Conservation (phyloP, 192 early-diverging fungal species). For the Backusella circina region DNA sequence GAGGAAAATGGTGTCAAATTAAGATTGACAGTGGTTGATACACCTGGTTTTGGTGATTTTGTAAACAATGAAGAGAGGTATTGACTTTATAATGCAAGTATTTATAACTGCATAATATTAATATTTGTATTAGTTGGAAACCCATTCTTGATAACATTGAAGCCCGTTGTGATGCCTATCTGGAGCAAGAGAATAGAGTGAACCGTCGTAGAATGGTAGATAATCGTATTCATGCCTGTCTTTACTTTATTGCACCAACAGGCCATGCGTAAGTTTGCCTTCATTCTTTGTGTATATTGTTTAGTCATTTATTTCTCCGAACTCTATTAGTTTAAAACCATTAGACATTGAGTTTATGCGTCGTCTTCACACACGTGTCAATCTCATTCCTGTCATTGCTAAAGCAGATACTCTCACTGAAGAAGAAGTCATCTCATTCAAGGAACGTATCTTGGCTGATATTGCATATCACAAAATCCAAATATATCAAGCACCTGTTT, state of each 20-base stretch:
- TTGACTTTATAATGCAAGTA: not conserved
- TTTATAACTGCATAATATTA: no score
- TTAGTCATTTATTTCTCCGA: not conserved
- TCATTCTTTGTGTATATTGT: not conserved
- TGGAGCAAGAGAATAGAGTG: slow-evolving; percentile 90
- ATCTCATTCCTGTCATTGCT: slow-evolving; percentile 86
- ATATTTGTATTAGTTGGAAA: slow-evolving; percentile 98
- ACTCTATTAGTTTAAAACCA: slow-evolving; percentile 63
- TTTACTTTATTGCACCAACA: slow-evolving; percentile 98
- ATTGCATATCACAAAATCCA: slow-evolving; percentile 81
- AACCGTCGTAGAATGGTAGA: slow-evolving; percentile 88
- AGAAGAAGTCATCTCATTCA: slow-evolving; percentile 79
- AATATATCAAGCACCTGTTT: slow-evolving; percentile 81
- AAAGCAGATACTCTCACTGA: slow-evolving; percentile 89
- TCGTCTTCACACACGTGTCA: slow-evolving; percentile 82
- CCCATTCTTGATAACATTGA: slow-evolving; percentile 95
- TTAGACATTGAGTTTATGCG: slow-evolving; percentile 97
- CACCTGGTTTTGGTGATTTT: slow-evolving; percentile 97
- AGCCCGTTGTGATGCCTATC: slow-evolving; percentile 88
- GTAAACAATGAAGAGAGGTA: slow-evolving; percentile 97
- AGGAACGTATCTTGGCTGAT: slow-evolving; percentile 79
- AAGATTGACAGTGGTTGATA: slow-evolving; percentile 93
- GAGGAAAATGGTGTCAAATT: slow-evolving; percentile 96
- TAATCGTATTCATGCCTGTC: slow-evolving; percentile 89
- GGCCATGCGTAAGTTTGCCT: slow-evolving; percentile 72